Conservation (phyloP, 75 land plant genomes). For the Chamaecyparis obtusa region DNA sequence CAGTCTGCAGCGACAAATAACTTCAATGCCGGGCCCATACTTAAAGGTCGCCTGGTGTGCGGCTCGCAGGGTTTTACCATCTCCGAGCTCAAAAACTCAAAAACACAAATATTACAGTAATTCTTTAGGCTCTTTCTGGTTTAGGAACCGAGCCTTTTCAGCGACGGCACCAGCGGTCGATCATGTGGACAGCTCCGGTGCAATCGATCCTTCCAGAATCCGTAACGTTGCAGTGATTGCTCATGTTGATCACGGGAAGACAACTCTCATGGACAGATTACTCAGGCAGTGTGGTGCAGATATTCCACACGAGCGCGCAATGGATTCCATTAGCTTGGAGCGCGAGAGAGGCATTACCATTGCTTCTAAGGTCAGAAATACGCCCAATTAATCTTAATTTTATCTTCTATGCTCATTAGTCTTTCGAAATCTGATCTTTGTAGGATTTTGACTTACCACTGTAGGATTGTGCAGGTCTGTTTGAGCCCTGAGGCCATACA, state of each 20-base stretch:
- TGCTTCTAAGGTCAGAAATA: conserved; percentile 72
- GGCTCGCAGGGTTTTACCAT: conserved; percentile 5
- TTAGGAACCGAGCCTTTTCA: background rate
- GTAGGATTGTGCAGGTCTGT: too few relatives aligned
- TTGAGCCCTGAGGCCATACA: too few relatives aligned
- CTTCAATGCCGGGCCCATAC: conserved; percentile 6
- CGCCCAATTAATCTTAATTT: background rate
- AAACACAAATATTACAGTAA: background rate
- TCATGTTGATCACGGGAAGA: conserved; percentile 99
- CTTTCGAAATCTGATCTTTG: background rate
- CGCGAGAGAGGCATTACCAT: conserved; percentile 99
- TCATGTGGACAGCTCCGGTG: conserved; percentile 16
- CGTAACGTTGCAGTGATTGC: conserved; percentile 98
- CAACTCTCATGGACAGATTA: conserved; percentile 95
- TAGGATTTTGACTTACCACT: background rate
- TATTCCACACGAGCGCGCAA: conserved; percentile 89
- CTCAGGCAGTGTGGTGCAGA: conserved; percentile 94
- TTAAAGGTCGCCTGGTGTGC: conserved; percentile 3
- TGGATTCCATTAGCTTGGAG: conserved; percentile 95
- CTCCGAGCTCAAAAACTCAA: background rate
- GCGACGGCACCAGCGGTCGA: conserved; percentile 16
- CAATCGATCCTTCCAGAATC: conserved; percentile 59
- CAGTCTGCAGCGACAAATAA: background rate
- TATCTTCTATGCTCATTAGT: background rate
- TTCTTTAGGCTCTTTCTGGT: background rate